These are phyloP conservation scores for Marasmius oreades DNA, from an alignment of 1,284 basidiomycete genomes.

Conservation along the genomic window DNA sequence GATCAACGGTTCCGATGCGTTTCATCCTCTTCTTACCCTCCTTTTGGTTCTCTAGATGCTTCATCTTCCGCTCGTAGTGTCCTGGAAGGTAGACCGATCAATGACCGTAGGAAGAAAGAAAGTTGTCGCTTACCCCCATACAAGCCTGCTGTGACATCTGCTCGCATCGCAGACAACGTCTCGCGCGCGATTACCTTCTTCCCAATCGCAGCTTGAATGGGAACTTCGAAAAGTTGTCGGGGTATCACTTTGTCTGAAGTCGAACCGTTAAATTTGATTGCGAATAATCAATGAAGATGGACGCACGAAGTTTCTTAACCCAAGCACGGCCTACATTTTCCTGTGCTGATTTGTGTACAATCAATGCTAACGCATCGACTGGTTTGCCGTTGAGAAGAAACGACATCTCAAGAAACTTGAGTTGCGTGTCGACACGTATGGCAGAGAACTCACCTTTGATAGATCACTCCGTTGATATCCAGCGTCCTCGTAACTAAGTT, in stretches of 20 bases:
- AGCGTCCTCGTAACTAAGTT: slow-evolving; percentile 80
- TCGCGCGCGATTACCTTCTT: slow-evolving; percentile 88
- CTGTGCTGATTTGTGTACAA: slow-evolving; percentile 77
- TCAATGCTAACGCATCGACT: slow-evolving; percentile 89
- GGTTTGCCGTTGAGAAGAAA: slow-evolving; percentile 86
- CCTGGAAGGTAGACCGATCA: slow-evolving; percentile 34
- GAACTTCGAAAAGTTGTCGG: slow-evolving; percentile 90
- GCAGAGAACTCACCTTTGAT: slow-evolving; percentile 57
- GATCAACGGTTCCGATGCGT: slow-evolving; percentile 79
- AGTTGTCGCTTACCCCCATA: slow-evolving; percentile 68
- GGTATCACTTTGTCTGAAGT: slow-evolving; percentile 83
- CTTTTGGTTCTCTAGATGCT: slow-evolving; percentile 91
- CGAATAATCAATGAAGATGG: not conserved
- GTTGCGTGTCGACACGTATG: not conserved
- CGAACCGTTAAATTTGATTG: not conserved
- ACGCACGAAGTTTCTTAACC: slow-evolving; percentile 87
- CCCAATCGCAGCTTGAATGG: slow-evolving; percentile 86
- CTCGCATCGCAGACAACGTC: slow-evolving; percentile 82
- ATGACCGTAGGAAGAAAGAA: not conserved
- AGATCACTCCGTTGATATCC: slow-evolving; percentile 81
- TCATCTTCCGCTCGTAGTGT: slow-evolving; percentile 89
- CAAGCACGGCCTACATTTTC: slow-evolving; percentile 73
- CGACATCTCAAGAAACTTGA: slow-evolving; percentile 55
- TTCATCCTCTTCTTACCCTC: slow-evolving; percentile 88
- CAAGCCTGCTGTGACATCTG: slow-evolving; percentile 93